Evolutionary conservation across 2,329 filamentous ascomycete species (phyloP).

Genomic region (Alternaria brassicae): DNA sequence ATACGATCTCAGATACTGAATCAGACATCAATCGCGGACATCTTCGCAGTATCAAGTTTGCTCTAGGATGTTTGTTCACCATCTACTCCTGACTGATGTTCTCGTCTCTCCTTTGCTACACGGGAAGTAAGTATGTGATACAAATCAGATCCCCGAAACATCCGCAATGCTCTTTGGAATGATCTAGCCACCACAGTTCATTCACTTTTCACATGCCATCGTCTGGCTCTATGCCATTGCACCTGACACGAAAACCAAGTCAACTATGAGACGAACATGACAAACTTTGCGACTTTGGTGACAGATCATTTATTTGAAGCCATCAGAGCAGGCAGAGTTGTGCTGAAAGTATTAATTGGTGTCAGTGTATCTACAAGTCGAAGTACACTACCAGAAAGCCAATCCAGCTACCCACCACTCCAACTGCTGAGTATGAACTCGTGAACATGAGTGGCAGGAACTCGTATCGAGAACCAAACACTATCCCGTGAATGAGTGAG

Average conservation of each 20-base stretch:
- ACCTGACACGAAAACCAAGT: neutral
- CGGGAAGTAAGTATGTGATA: neutral
- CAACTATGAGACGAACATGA: neutral
- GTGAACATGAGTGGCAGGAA: constrained; percentile 97
- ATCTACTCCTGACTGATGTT: neutral
- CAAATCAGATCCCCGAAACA: neutral
- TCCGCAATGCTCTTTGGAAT: neutral
- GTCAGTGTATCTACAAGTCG: constrained; percentile 31
- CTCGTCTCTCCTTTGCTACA: neutral
- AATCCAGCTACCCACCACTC: constrained; percentile 95
- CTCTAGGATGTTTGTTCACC: constrained; percentile 5
- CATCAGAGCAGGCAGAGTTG: neutral
- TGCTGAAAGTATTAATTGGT: neutral
- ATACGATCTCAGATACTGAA: constrained; percentile 9
- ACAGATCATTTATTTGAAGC: too few species aligned
- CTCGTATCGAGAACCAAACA: constrained; percentile 83
- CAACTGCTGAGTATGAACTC: constrained; percentile 90
- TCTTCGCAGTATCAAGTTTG: constrained; percentile 19
- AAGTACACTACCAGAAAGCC: constrained; percentile 95
- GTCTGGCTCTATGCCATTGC: neutral
- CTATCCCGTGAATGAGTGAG: constrained; percentile 79
- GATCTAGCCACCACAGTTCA: neutral
- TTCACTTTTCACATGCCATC: neutral
- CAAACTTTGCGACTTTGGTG: neutral
- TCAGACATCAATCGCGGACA: neutral